Percentiles rank a stretch among this genome's conserved stretches.
These are phyloP conservation scores for Phytophthora boehmeriae DNA, from an alignment of 352 stramenopile species.

Conservation along the genomic window DNA sequence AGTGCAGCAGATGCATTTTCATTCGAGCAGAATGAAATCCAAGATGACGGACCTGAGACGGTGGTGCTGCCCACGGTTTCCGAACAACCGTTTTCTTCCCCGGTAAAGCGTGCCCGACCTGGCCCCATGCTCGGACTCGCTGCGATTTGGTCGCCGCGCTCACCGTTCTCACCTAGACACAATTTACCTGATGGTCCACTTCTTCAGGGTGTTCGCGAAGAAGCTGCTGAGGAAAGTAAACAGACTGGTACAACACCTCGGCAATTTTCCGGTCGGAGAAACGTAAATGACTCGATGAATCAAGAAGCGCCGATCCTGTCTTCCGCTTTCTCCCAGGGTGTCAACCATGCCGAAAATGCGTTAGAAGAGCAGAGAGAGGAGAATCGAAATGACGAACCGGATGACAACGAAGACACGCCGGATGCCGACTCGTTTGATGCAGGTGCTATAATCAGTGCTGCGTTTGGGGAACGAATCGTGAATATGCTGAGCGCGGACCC, in stretches of 20 bases:
- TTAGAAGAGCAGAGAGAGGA: not conserved
- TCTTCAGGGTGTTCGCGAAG: constrained; percentile 55
- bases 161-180: constrained; percentile 1
- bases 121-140: constrained; percentile 10
- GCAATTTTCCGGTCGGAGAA: constrained; percentile 11
- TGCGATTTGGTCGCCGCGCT: constrained; percentile 5
- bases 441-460: constrained; percentile 66
- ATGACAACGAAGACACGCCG: not conserved
- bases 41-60: constrained; percentile 14
- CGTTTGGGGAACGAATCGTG: constrained; percentile 75
- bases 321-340: constrained; percentile 34
- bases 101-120: constrained; percentile 22
- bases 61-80: constrained; percentile 11
- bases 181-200: constrained; percentile 17
- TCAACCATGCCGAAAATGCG: constrained; percentile 7
- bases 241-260: not conserved
- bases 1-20: not conserved
- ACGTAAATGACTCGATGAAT: constrained; percentile 3
- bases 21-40: constrained; percentile 2
- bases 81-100: constrained; percentile 17
- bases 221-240: constrained; percentile 17
- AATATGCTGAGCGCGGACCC: constrained; percentile 69
- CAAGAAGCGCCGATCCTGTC: constrained; percentile 68
- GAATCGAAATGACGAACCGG: constrained; percentile 4
- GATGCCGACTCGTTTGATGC: constrained; percentile 53